Base-by-base conservation (phyloP, 768 basidiomycete genomes). In the Mycena kentingensis region DNA sequence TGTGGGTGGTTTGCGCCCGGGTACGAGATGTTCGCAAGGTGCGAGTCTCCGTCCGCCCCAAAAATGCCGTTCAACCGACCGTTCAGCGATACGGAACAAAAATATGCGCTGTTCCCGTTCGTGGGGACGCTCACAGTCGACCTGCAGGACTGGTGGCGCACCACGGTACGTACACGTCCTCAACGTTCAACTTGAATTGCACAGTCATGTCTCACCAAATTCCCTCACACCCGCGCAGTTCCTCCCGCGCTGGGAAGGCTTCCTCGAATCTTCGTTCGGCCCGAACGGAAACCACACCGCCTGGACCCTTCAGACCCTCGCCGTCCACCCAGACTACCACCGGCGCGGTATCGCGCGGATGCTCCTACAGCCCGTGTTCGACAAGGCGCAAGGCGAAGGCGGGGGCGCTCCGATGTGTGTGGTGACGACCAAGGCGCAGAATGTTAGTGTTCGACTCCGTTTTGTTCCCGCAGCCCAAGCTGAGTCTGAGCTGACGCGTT, bases 1-100 rank as follows among this genome's bases (percentile, higher is more conserved):
- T 49, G 43, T n/a, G 55, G 51, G 10, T 52, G 55, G 55, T 57
- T 57, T 42, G 43, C 34, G 8, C 55, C 55, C n/a, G 50, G 50
- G 2, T 24, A 35, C 18, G 21, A 32, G n/a, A 22, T 55, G 35
- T 50, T 43, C 27, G 53, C 49, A 15, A 49, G 25, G 53, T 55
- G 24, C 18, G 34, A 29, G 21, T 21, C 34, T 34, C 27, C 11
- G 19, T 24, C 8, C 25, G 12, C 27, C n/a, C 1, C 22, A 27
- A 29, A 1, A 13, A 4, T 19, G 5, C 16, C 3, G 19, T 32
- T 24, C 15, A 15, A 11, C n/a, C 5, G 31, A 16, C 25, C n/a
- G 5, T 1, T 21, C 35, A 50, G 38, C 3, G 38, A 50, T 16
- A 26, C 39, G 11, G 26, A 50, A 28, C 49, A 50, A n/a, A 12